Percentiles rank a stretch among this genome's conserved stretches.
Evolutionary conservation across 768 basidiomycete species (phyloP).

Genomic region (Trametes meyenii): DNA sequence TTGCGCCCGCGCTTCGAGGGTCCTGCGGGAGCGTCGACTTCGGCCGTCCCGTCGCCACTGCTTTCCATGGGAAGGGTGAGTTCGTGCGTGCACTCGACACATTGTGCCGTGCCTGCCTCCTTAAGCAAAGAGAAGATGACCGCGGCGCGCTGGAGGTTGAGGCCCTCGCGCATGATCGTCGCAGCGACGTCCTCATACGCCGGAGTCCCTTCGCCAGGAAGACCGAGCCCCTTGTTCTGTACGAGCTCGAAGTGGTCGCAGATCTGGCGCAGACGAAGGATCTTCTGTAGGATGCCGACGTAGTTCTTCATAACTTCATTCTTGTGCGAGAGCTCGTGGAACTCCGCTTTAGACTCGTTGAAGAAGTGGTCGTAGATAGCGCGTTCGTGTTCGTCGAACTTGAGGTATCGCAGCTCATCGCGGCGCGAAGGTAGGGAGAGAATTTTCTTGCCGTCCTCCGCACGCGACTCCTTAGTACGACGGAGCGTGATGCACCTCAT

Average conservation of each 20-base stretch:
- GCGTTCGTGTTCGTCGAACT: constrained; percentile 82
- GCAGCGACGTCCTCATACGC: constrained; percentile 82
- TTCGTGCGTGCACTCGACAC: constrained; percentile 84
- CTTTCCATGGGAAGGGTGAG: constrained; percentile 49
- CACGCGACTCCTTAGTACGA: constrained; percentile 90
- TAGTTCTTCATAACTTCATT: constrained; percentile 98
- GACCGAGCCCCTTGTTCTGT: constrained; percentile 58
- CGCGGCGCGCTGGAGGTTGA: constrained; percentile 71
- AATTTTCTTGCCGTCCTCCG: constrained; percentile 80
- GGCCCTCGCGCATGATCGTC: constrained; percentile 76
- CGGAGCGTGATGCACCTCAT: constrained; percentile 97
- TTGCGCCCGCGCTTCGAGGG: constrained; percentile 55
- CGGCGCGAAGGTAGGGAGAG: constrained; percentile 88
- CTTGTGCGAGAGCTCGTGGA: constrained; percentile 81
- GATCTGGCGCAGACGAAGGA: constrained; percentile 94
- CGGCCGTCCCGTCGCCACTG: constrained; percentile 47
- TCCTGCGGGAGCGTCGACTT: constrained; percentile 49
- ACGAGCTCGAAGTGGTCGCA: constrained; percentile 96
- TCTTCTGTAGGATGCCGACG: constrained; percentile 95
- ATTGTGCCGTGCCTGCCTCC: constrained; percentile 87
- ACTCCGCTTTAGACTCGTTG: constrained; percentile 88
- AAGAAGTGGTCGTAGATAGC: constrained; percentile 88
- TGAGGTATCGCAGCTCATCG: constrained; percentile 84
- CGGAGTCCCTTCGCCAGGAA: constrained; percentile 47
- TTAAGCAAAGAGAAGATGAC: constrained; percentile 85